Evolutionary conservation across 805 yeast species (phyloP), one percentile per base, ranked within the genome.

Genomic region (Metschnikowia sp.): DNA sequence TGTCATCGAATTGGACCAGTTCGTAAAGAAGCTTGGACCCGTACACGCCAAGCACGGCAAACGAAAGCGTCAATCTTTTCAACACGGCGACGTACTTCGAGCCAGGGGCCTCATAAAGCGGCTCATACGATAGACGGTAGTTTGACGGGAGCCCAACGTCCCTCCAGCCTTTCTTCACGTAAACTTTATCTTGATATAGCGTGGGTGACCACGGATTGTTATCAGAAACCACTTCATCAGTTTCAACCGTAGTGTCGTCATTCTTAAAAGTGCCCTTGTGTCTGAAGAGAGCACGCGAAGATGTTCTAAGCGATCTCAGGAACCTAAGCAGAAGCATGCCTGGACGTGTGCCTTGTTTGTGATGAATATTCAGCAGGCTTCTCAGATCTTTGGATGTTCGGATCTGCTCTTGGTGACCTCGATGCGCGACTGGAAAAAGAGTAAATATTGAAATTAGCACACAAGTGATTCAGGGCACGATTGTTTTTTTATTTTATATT

Each of bases 91-190:
- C 81, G 47, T 83, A 82, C 40, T 78, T 76, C 8, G 80, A 71
- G 2, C 82, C 72, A 0, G 90, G 88, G 0, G 86, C 81, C 42
- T 73, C 78, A 56, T 86, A 86, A 26, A 86, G 55, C 3, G 91
- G 85, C 50, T 72, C 73, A 56, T 81, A 77, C 2, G 86, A 81
- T 6, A 82, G 65, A 44, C 88, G 65, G 48, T 61, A 76, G 26
- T 81, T 72, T 4, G 69, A 60, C 6, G 82, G 82, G 22, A 86
- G 60, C n/a, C 74, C 73, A 11, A 73, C 74, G 12, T 73, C 58
- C 30, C 69, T 63, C 11, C 74, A 48, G 11, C 59, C 58, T 28
- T 68, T 66, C 39, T 74, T 65, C 12, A 79, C 59, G 58, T 70
- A 53, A 18, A 63, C 76, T 29, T 69, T 68, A 53, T 78, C 81